A percentile compares a stretch with the other conserved stretches of the same genome.
Conservation (phyloP, 139 green algal genomes). For the Edaphochlamys debaryana region DNA sequence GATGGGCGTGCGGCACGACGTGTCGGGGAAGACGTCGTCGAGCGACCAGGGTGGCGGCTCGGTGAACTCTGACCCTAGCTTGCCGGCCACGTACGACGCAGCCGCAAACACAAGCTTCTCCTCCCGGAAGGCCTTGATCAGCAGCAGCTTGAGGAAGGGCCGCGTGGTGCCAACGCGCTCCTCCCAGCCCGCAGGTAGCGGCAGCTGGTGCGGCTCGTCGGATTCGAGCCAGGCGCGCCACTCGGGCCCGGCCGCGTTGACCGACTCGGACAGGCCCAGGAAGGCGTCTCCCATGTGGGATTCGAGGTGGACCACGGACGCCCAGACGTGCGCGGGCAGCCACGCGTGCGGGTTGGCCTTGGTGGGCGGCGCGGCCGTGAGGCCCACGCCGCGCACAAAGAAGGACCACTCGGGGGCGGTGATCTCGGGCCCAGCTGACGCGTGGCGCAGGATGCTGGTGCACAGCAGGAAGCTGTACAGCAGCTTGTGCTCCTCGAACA, state of each 20-base stretch:
- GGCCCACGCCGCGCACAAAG: constrained; percentile 69
- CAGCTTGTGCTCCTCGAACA: constrained; percentile 89
- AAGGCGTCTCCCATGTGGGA: constrained; percentile 15
- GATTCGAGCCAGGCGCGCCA: constrained; percentile 58
- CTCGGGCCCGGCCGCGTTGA: constrained; percentile 11
- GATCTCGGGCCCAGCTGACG: constrained; percentile 59
- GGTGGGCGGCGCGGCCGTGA: neutral
- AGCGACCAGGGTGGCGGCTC: constrained; percentile 84
- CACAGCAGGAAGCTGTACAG: constrained; percentile 71
- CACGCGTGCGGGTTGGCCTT: constrained; percentile 50
- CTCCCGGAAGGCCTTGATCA: constrained; percentile 78
- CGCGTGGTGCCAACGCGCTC: constrained; percentile 25
- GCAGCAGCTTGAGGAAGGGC: constrained; percentile 71
- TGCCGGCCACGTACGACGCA: constrained; percentile 64
- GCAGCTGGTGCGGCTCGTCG: constrained; percentile 59
- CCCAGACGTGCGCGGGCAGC: constrained; percentile 58
- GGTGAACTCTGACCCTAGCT: constrained; percentile 76
- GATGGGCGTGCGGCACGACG: constrained; percentile 70
- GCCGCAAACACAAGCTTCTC: constrained; percentile 76
- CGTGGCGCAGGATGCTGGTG: constrained; percentile 68
- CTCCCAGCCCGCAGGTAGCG: constrained; percentile 68
- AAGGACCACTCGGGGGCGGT: constrained; percentile 80
- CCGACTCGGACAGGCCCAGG: constrained; percentile 53
- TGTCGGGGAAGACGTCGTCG: constrained; percentile 85
- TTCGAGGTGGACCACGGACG: constrained; percentile 35